Base-by-base conservation (phyloP, 129 eudicot species). In the Erigeron canadensis region DNA sequence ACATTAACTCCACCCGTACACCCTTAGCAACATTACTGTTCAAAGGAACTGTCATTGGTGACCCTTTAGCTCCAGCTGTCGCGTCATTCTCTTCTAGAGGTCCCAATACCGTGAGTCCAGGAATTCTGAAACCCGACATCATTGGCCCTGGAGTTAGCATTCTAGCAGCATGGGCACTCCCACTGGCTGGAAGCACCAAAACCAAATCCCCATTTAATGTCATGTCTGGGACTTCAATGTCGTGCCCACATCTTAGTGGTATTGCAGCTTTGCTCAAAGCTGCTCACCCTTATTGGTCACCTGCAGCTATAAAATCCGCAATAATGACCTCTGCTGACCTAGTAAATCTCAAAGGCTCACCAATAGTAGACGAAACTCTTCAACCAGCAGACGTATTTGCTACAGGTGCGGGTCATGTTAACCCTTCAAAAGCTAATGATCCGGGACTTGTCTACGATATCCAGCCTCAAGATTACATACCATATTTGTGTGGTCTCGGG, bases 71-170 rank as follows among this genome's bases (percentile, higher is more conserved):
- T 56, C 82, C 86, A 4, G 13, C 63, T 13, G 65, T 82, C 10
- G 67, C 82, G 34, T 47, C 77, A 7, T 82, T 77, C 34, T 81
- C 85, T 9, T 81, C 85, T 0, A 10, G 82, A 53, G 86, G 86
- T 1, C 86, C 80, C 0, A 82, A 54, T 66, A 53, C 47, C 0
- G 54, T 39, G 7, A 77, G 82, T 59, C 79, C 55, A 0, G 82
- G 86, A n/a, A 73, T 82, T 18, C 65, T 82, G 34, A 82, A 82
- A 72, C 82, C 82, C 3, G 82, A 82, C 47, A 82, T 82, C 34
- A 41, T 82, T 1, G 86, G 80, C 4, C 86, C 82, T 5, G 76
- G 76, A 21, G 81, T 77, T 0, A 54, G 55, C 58, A 77, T 77
- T 50, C 41, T 62, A 22, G 76, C 76, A 9, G 82, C 79, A 12